Conservation (phyloP, 148 eudicot species). For the Nepenthes mirabilis region DNA sequence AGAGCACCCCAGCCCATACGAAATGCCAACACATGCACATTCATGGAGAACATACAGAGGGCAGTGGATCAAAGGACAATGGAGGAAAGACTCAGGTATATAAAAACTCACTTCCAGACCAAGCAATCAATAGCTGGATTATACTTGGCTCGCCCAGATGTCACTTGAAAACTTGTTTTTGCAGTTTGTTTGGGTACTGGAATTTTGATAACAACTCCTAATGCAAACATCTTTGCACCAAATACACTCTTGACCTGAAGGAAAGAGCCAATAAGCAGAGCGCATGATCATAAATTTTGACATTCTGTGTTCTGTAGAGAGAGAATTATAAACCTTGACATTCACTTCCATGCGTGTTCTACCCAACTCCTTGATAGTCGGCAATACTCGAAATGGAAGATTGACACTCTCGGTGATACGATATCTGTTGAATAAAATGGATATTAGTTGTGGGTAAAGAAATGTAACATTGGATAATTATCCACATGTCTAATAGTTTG, state of each 20-base stretch:
- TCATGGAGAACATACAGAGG: too few species aligned
- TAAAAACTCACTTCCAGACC: slow-evolving; percentile 93
- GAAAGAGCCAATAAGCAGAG: slow-evolving; percentile 5
- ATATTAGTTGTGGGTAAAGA: slow-evolving; percentile 2
- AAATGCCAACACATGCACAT: too few species aligned
- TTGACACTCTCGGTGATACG: slow-evolving; percentile 99
- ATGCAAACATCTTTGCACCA: slow-evolving; percentile 98
- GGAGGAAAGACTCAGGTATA: neutral
- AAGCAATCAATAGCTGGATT: slow-evolving; percentile 89
- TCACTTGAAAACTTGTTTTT: slow-evolving; percentile 96
- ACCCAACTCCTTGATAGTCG: slow-evolving; percentile 94
- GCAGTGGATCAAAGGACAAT: too few species aligned
- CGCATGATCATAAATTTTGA: neutral
- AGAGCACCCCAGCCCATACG: too few species aligned
- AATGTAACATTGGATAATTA: neutral
- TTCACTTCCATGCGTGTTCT: slow-evolving; percentile 99
- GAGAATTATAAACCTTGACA: slow-evolving; percentile 64
- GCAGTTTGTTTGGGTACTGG: slow-evolving; percentile 99
- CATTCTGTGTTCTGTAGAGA: neutral
- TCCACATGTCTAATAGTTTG: too few species aligned
- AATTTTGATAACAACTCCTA: slow-evolving; percentile 90
- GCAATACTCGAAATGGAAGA: slow-evolving; percentile 96
- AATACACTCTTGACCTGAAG: slow-evolving; percentile 95
- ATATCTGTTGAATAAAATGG: slow-evolving; percentile 34
- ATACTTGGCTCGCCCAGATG: slow-evolving; percentile 92